A percentile compares a stretch with the other conserved stretches of the same genome.
These are phyloP conservation scores for Globisporangium heterothallicum DNA, from an alignment of 352 stramenopile genomes.

Conservation along the genomic window DNA sequence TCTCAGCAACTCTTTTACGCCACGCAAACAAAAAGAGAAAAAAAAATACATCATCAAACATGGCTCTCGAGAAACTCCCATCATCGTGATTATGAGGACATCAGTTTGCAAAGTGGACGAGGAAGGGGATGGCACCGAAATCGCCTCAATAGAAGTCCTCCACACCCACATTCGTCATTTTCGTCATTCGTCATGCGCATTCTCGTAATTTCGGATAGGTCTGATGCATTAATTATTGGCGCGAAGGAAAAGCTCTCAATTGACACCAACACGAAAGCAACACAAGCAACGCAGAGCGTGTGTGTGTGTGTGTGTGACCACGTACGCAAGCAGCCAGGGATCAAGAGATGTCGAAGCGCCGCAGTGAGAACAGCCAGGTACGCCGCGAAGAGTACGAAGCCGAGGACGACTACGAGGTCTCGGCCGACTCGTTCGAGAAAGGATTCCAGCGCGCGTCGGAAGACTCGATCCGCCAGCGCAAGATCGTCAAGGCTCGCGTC, in stretches of 20 bases:
- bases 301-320: too few relatives aligned
- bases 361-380: conserved; percentile 82
- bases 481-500: conserved; percentile 72
- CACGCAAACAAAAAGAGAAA: too few relatives aligned
- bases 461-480: conserved; percentile 58
- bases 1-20: too few relatives aligned
- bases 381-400: conserved; percentile 83
- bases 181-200: too few relatives aligned
- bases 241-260: conserved; percentile 4
- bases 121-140: too few relatives aligned
- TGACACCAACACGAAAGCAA: conserved; percentile 1
- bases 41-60: too few relatives aligned
- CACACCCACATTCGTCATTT: too few relatives aligned
- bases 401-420: conserved; percentile 30
- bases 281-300: not conserved
- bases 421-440: conserved; percentile 40
- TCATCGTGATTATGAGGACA: too few relatives aligned
- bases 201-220: not conserved
- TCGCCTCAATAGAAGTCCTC: conserved; percentile 3
- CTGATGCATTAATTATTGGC: not conserved
- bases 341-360: conserved; percentile 69
- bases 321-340: not conserved
- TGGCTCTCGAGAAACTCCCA: too few relatives aligned
- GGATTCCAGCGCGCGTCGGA: conserved; percentile 74
- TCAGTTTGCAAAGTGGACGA: too few relatives aligned